These are phyloP conservation scores for Hyaloscypha finlandica DNA, from an alignment of 495 filamentous ascomycete genomes.

Conservation along the genomic window DNA sequence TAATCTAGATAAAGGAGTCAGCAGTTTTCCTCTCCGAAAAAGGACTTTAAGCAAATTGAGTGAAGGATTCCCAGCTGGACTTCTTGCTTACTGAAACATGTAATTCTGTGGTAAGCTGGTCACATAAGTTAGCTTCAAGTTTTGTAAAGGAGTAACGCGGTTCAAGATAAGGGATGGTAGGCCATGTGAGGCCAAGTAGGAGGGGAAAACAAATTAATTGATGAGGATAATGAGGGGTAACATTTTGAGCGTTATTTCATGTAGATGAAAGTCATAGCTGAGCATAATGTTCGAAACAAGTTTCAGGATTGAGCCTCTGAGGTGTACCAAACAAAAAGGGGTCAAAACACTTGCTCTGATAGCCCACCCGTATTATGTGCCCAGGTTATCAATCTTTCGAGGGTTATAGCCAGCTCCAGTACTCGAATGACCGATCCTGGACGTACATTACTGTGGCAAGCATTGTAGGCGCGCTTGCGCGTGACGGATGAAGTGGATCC, in stretches of 20 bases:
- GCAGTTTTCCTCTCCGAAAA: not conserved
- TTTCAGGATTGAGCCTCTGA: not conserved
- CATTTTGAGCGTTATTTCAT: not conserved
- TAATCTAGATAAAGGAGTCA: constrained; percentile 33
- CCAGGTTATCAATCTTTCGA: not conserved
- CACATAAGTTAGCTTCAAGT: not conserved
- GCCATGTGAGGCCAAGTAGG: not conserved
- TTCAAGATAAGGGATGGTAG: not conserved
- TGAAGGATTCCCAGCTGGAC: not conserved
- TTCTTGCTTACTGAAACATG: constrained; percentile 66
- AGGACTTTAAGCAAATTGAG: not conserved
- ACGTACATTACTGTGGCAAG: no score
- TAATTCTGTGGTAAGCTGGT: constrained; percentile 83
- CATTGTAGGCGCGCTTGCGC: not conserved
- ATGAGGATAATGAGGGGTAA: not conserved
- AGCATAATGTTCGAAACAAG: not conserved
- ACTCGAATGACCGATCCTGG: no score
- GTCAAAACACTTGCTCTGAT: not conserved
- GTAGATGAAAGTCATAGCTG: not conserved
- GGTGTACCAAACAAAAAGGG: not conserved
- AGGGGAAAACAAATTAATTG: not conserved
- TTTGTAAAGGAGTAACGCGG: not conserved
- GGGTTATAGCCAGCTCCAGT: no score
- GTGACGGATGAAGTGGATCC: not conserved
- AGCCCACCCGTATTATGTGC: not conserved